Base-by-base conservation (phyloP, 331 rosid genomes). In the Cydonia oblonga region DNA sequence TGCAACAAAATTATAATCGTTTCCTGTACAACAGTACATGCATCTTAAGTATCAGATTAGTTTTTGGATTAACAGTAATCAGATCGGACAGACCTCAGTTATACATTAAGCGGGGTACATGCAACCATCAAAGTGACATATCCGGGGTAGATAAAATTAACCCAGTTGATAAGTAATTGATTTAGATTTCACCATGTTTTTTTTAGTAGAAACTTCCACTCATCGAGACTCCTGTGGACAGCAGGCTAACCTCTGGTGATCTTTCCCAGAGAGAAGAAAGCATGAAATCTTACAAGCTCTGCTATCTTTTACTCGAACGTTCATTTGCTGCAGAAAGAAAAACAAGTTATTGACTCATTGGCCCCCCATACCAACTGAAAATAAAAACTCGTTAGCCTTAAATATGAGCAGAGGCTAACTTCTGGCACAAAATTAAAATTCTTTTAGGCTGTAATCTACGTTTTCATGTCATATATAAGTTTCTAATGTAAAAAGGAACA, bases 261-360 rank as follows among this genome's bases (percentile, higher is more conserved):
- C 61, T 73, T 57, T 63, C 30, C 40, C 64, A 62, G 5, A 62
- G 23, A 46, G 25, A 16, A 16, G 13, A 46, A 63, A 40, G 61
- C 23, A 56, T 0, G 54, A 18, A 18, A 49, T 6, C 54, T 49
- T 62, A 70, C 74, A 12, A 23, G 70, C 59, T 20, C 30, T 40
- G 69, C 49, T 75, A 63, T 70, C 61, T 73, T 77, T 79, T 74
- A 19, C 53, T 62, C 59, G 24, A 44, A 44, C 75, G 65, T 56
- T 85, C 79, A 77, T 30, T 75, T 13, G 81, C 90, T 79, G 91
- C 79, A 81, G 53, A 64, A 54, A 65, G 24, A 30, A 72, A 69
- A 71, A 83, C 29, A 52, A 53, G 44, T 58, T 57, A 35, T 53
- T 40, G 51, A 69, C 46, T 78, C 71, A 71, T 71, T 26, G 35